phyloP scores from a whole-genome alignment of 441 rosid species.

The Corymbia calophylla region DNA sequence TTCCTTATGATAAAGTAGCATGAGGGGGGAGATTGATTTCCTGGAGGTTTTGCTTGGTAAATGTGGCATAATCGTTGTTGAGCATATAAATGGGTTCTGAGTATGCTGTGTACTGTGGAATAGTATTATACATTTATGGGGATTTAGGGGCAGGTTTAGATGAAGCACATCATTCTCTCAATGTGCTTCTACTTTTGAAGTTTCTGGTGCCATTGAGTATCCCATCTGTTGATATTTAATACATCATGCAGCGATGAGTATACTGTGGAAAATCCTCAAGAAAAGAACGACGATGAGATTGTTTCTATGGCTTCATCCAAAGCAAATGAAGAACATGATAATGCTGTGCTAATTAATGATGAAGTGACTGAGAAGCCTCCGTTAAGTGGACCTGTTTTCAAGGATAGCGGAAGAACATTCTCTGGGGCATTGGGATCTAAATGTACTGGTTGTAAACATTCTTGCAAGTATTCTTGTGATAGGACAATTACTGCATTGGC shows the following conservation, averaged over 20 bases:
- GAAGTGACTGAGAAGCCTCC: constrained; percentile 4
- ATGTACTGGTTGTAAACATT: constrained; percentile 29
- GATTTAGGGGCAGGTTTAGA: neutral
- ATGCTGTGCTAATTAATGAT: neutral
- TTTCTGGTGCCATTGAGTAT: neutral
- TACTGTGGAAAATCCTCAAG: constrained; percentile 13
- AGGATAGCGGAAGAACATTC: constrained; percentile 8
- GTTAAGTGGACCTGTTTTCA: constrained; percentile 7
- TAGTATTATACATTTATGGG: neutral
- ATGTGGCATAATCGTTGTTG: neutral
- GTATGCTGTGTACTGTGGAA: neutral
- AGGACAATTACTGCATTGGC: constrained; percentile 48
- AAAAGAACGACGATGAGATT: neutral
- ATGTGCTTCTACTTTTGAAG: neutral
- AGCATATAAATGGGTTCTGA: neutral
- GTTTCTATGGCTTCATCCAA: constrained; percentile 3
- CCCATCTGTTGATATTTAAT: neutral
- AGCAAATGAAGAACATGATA: constrained; percentile 11
- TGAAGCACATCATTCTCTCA: neutral
- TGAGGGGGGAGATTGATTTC: neutral
- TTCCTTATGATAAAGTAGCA: neutral
- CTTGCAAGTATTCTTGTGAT: constrained; percentile 38
- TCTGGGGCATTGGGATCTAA: constrained; percentile 13
- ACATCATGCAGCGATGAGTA: constrained; percentile 33
- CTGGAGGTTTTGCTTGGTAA: neutral